Evolutionary conservation across 2,329 filamentous ascomycete species (phyloP).

Genomic region (Scedosporium apiospermum): DNA sequence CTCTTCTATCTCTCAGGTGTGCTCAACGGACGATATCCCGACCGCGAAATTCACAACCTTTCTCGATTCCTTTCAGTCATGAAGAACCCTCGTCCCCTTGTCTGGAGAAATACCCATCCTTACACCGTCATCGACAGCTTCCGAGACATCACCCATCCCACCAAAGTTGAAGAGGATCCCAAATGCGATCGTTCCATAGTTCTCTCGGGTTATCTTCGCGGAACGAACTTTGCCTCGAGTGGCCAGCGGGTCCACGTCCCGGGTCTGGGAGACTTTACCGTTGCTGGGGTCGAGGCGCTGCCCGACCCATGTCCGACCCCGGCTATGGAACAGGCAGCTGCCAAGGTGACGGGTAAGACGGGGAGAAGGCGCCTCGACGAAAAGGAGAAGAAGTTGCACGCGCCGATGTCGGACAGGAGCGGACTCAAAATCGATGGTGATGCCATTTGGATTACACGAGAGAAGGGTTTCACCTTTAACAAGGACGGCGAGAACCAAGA

Average conservation of each 20-base stretch:
- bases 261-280: conserved; percentile 79
- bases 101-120: conserved; percentile 95
- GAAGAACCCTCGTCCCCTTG: conserved; percentile 94
- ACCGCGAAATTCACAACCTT: conserved; percentile 91
- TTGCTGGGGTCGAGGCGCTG: conserved; percentile 74
- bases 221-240: conserved; percentile 83
- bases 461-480: conserved; percentile 68
- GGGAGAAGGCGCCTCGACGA: conserved; percentile 76
- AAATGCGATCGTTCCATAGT: conserved; percentile 89
- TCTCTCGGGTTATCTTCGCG: conserved; percentile 85
- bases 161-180: conserved; percentile 75
- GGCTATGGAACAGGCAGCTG: conserved; percentile 75
- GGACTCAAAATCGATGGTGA: conserved; percentile 95
- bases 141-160: conserved; percentile 89
- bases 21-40: conserved; percentile 91
- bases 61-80: conserved; percentile 94
- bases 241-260: conserved; percentile 86
- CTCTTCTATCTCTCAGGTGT: conserved; percentile 95
- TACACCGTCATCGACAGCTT: conserved; percentile 92
- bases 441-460: conserved; percentile 76
- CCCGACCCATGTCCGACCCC: conserved; percentile 96
- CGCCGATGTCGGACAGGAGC: conserved; percentile 96
- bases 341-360: conserved; percentile 75
- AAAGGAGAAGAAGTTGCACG: conserved; percentile 93
- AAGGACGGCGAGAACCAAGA: conserved; percentile 58